These are phyloP conservation scores for Diophrys appendiculata DNA, from an alignment of 73 alveolate genomes.

Conservation along the genomic window DNA sequence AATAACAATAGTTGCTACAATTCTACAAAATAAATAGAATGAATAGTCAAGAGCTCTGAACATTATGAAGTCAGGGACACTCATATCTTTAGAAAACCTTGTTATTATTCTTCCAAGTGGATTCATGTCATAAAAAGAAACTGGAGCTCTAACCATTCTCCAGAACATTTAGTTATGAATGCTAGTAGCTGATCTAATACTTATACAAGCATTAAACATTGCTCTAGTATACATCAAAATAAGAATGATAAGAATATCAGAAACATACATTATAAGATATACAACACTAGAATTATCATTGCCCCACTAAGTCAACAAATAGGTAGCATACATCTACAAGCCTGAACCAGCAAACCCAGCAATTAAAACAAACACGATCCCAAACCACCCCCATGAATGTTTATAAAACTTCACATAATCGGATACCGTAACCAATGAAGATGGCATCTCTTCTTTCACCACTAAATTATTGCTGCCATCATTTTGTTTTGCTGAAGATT, in stretches of 20 bases:
- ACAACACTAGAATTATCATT: background rate
- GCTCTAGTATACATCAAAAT: background rate
- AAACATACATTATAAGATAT: background rate
- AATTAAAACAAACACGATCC: no score
- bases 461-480: no score
- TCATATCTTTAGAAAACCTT: slow-evolving; percentile 60
- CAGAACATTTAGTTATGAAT: slow-evolving; percentile 51
- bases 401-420: no score
- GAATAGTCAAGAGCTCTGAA: slow-evolving; percentile 22
- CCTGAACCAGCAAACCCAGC: background rate
- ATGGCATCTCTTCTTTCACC: no score
- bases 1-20: slow-evolving; percentile 26
- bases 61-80: background rate
- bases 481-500: no score
- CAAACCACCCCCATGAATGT: no score
- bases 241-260: background rate
- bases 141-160: slow-evolving; percentile 39
- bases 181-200: background rate
- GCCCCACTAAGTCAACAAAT: background rate
- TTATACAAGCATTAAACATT: background rate
- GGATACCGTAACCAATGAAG: no score
- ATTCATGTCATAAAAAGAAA: slow-evolving; percentile 57
- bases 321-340: background rate
- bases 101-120: slow-evolving; percentile 74
- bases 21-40: slow-evolving; percentile 20